Evolutionary conservation across 768 basidiomycete species (phyloP).

Genomic region (Thelephora ganbajun): DNA sequence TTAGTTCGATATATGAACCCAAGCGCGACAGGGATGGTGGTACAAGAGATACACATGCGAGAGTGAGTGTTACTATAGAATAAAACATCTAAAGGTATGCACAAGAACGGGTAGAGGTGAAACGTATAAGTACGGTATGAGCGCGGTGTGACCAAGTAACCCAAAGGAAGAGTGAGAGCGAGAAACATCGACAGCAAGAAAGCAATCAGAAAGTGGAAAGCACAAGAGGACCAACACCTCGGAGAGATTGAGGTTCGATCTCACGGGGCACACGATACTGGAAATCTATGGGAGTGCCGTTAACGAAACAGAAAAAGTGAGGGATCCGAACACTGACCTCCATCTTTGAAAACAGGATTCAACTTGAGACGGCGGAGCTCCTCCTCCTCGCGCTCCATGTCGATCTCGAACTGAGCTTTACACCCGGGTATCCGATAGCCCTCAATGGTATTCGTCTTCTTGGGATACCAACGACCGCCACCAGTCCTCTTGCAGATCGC

Average conservation of each 20-base stretch:
- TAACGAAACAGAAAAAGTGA: neutral
- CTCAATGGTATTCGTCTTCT: constrained; percentile 26
- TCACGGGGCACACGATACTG: constrained; percentile 47
- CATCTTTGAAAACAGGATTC: constrained; percentile 57
- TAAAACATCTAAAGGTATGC: too few species aligned
- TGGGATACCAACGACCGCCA: constrained; percentile 72
- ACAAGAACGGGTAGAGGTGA: too few species aligned
- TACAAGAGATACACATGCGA: too few species aligned
- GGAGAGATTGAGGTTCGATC: constrained; percentile 28
- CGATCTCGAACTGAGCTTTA: constrained; percentile 54
- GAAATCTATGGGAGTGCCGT: constrained; percentile 29
- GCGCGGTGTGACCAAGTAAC: too few species aligned
- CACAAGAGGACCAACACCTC: constrained; percentile 26
- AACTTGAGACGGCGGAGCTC: constrained; percentile 30
- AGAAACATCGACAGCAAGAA: neutral
- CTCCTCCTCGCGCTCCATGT: constrained; percentile 54
- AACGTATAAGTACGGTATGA: too few species aligned
- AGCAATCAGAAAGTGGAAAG: constrained; percentile 47
- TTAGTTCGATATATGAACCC: too few species aligned
- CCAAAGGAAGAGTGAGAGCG: neutral
- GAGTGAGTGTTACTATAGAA: too few species aligned
- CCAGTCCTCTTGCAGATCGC: constrained; percentile 67
- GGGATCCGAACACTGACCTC: constrained; percentile 19
- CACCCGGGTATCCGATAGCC: constrained; percentile 48
- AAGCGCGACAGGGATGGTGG: too few species aligned